Evolutionary conservation across 441 rosid genomes (phyloP).

Genomic region (Jatropha podagrica): DNA sequence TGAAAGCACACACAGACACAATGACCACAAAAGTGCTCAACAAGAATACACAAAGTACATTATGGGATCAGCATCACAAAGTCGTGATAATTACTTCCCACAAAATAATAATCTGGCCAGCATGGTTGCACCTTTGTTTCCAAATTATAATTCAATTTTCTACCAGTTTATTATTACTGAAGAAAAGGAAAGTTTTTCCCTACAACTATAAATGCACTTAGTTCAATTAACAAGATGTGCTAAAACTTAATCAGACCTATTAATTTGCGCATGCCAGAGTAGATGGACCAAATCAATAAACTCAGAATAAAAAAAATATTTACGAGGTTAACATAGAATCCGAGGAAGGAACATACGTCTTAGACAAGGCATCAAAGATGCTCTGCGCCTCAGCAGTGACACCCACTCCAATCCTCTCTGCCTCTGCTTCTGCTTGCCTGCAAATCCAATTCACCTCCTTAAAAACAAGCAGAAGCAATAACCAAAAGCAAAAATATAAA

Average conservation of each 20-base stretch:
- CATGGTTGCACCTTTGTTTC: neutral
- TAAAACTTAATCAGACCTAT: neutral
- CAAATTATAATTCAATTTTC: neutral
- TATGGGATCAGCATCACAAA: neutral
- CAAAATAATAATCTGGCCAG: neutral
- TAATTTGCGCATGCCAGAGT: neutral
- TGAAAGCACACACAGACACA: neutral
- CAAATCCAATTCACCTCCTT: constrained; percentile 21
- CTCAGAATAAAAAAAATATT: neutral
- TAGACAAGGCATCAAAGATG: constrained; percentile 83
- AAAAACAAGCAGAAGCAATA: neutral
- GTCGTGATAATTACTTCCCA: neutral
- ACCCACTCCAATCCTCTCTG: constrained; percentile 90
- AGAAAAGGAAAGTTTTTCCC: neutral
- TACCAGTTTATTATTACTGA: neutral
- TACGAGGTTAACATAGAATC: neutral
- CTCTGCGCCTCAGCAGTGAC: constrained; percentile 85
- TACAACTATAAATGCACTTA: neutral
- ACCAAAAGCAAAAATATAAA: neutral
- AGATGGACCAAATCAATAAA: neutral
- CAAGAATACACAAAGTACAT: neutral
- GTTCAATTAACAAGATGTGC: neutral
- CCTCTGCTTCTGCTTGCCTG: constrained; percentile 88
- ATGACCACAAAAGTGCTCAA: neutral
- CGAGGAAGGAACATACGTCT: constrained; percentile 52